phyloP scores from a whole-genome alignment of 2,329 filamentous ascomycete genomes.

The Ophiognomonia clavigignenti-juglandacearum region DNA sequence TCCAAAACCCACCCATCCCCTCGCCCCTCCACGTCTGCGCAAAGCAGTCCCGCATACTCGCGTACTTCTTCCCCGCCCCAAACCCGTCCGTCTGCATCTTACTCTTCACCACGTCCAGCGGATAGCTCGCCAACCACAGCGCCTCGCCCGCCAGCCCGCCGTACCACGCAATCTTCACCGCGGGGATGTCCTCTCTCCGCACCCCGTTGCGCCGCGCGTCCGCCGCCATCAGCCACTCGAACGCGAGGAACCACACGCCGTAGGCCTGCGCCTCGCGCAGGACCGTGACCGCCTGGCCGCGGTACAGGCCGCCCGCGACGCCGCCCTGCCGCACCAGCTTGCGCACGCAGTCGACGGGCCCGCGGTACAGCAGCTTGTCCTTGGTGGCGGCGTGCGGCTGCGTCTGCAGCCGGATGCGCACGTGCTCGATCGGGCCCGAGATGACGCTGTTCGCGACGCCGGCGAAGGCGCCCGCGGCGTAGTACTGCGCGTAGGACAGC shows the following conservation, averaged over 20 bases:
- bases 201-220: slow-evolving; percentile 76
- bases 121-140: slow-evolving; percentile 90
- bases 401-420: slow-evolving; percentile 91
- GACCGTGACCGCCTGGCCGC: slow-evolving; percentile 81
- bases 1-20: slow-evolving; percentile 86
- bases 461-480: slow-evolving; percentile 83
- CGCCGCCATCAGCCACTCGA: slow-evolving; percentile 93
- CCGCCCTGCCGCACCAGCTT: slow-evolving; percentile 67
- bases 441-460: slow-evolving; percentile 85
- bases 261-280: slow-evolving; percentile 91
- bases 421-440: slow-evolving; percentile 91
- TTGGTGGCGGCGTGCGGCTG: slow-evolving; percentile 92
- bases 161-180: slow-evolving; percentile 84
- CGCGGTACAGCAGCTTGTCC: slow-evolving; percentile 64
- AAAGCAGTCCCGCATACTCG: slow-evolving; percentile 85
- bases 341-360: slow-evolving; percentile 84
- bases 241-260: slow-evolving; percentile 89
- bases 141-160: slow-evolving; percentile 91
- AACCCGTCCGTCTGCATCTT: slow-evolving; percentile 99
- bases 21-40: slow-evolving; percentile 72
- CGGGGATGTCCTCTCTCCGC: slow-evolving; percentile 71
- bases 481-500: slow-evolving; percentile 85
- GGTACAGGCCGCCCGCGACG: slow-evolving; percentile 74
- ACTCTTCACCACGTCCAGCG: slow-evolving; percentile 96
- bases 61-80: slow-evolving; percentile 65